phyloP scores from a whole-genome alignment of 2,329 filamentous ascomycete genomes.

The Xylaria sp. region DNA sequence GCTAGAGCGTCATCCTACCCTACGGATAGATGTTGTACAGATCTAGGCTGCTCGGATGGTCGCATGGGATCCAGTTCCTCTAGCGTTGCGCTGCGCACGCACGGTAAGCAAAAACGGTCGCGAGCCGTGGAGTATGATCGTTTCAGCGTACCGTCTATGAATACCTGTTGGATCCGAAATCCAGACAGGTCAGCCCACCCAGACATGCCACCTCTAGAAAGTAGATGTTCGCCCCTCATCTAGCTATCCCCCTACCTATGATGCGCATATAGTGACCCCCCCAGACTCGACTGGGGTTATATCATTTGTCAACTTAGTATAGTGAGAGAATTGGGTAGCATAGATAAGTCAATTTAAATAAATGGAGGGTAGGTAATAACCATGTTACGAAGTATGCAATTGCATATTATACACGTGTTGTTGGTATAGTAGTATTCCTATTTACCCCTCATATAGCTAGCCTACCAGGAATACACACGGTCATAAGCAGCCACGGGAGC shows the following conservation, averaged over 20 bases:
- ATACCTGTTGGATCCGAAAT: slow-evolving; percentile 13
- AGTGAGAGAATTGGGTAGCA: too few relatives aligned
- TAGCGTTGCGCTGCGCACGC: background rate
- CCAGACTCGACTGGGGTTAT: background rate
- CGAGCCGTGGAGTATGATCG: slow-evolving; percentile 14
- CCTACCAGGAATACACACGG: background rate
- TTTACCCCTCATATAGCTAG: too few relatives aligned
- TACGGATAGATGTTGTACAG: slow-evolving; percentile 11
- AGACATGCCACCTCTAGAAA: background rate
- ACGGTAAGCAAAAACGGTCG: slow-evolving; percentile 18
- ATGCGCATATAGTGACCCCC: background rate
- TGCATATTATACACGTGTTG: too few relatives aligned
- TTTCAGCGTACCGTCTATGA: slow-evolving; percentile 16
- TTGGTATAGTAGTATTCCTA: background rate
- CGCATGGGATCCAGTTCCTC: background rate
- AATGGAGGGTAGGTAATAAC: too few relatives aligned
- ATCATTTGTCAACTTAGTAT: background rate
- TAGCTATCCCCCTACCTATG: background rate
- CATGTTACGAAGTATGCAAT: background rate
- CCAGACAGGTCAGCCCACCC: slow-evolving; percentile 8
- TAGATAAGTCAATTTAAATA: background rate
- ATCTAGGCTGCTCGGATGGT: slow-evolving; percentile 17
- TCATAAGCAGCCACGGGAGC: background rate
- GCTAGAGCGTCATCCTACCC: slow-evolving; percentile 13
- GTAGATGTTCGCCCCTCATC: background rate